A percentile compares a stretch with the other conserved stretches of the same genome.
Conservation (phyloP, 305 asterid species). For the Fraxinus greggii region DNA sequence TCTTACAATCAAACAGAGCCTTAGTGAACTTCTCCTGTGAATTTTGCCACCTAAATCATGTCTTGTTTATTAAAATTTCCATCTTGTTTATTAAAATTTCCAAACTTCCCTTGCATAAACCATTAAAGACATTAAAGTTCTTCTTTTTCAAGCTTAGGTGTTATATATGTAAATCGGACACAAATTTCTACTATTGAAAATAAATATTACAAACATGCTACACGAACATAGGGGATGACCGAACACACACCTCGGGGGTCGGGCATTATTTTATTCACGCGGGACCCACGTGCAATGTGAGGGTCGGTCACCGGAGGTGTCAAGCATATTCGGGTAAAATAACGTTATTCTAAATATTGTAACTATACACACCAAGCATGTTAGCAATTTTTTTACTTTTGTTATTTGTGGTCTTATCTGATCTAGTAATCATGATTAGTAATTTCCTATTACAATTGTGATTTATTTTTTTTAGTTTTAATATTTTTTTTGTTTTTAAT, state of each 20-base stretch:
- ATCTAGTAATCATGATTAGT: not conserved
- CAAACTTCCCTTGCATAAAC: constrained; percentile 4
- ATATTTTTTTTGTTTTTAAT: too few relatives aligned
- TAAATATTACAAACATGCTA: too few relatives aligned
- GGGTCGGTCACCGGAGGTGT: too few relatives aligned
- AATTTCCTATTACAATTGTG: not conserved
- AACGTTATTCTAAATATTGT: not conserved
- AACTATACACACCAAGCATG: constrained; percentile 7
- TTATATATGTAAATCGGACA: not conserved
- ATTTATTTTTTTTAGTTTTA: too few relatives aligned
- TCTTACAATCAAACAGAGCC: too few relatives aligned
- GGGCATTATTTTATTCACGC: too few relatives aligned
- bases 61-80: constrained; percentile 2
- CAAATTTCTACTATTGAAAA: not conserved
- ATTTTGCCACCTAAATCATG: not conserved
- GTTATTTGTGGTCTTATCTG: constrained; percentile 20
- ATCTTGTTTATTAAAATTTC: constrained; percentile 5
- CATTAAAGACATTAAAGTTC: not conserved
- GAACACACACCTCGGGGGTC: too few relatives aligned
- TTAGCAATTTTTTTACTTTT: constrained; percentile 15
- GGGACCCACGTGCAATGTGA: too few relatives aligned
- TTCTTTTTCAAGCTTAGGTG: not conserved
- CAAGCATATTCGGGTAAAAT: too few relatives aligned
- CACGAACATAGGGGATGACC: too few relatives aligned
- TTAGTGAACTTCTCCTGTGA: constrained; percentile 2